Conservation (phyloP, 1,284 basidiomycete genomes). For the Malassezia cuniculi region DNA sequence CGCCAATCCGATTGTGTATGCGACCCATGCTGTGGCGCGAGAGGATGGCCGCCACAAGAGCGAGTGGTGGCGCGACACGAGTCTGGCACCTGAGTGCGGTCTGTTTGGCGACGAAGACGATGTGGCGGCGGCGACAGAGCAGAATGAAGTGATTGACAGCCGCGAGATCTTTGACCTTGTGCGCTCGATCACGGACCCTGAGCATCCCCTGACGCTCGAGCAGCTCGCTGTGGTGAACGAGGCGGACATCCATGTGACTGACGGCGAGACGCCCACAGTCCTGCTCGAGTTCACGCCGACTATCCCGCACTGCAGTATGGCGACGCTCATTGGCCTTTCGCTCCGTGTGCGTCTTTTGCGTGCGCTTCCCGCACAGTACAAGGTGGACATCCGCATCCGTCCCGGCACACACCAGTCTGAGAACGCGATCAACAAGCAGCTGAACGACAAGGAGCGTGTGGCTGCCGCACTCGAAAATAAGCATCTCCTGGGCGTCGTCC, state of each 20-base stretch:
- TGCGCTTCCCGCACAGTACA: constrained; percentile 79
- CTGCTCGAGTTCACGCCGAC: constrained; percentile 63
- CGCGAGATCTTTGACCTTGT: constrained; percentile 56
- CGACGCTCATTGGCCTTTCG: constrained; percentile 85
- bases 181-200: constrained; percentile 83
- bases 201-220: constrained; percentile 88
- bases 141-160: constrained; percentile 23
- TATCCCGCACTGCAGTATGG: constrained; percentile 95
- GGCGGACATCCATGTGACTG: constrained; percentile 63
- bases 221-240: constrained; percentile 88
- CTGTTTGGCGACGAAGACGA: constrained; percentile 48
- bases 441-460: constrained; percentile 97
- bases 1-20: constrained; percentile 46
- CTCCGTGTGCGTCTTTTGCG: constrained; percentile 81
- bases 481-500: constrained; percentile 71
- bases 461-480: constrained; percentile 91
- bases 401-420: constrained; percentile 92
- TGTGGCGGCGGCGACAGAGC: constrained; percentile 46
- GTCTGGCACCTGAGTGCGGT: constrained; percentile 48
- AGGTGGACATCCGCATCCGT: constrained; percentile 84
- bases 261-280: constrained; percentile 50
- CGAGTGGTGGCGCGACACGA: constrained; percentile 36
- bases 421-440: constrained; percentile 87
- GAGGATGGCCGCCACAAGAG: constrained; percentile 4
- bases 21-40: constrained; percentile 37